Evolutionary conservation across 2,329 filamentous ascomycete genomes (phyloP).

Genomic region (Alternaria novae-zelandiae): DNA sequence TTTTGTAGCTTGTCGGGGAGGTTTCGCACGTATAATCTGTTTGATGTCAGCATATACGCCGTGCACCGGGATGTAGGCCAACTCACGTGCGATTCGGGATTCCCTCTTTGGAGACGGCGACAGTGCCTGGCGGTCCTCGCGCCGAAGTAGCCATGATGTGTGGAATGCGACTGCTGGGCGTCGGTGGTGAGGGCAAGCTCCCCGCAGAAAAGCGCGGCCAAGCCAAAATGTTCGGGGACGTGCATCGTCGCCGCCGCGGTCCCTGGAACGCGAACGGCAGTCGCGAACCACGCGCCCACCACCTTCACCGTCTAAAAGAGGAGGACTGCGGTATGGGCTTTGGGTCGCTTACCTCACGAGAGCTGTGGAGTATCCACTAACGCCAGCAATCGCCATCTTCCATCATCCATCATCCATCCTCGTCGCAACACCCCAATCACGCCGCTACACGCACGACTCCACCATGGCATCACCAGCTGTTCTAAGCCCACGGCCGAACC

Average conservation of each 20-base stretch:
- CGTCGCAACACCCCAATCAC: neutral
- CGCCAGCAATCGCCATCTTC: neutral
- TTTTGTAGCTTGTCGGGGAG: slow-evolving; percentile 91
- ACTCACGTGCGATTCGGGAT: slow-evolving; percentile 45
- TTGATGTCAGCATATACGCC: slow-evolving; percentile 18
- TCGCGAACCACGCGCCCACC: neutral
- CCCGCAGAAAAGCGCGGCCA: slow-evolving; percentile 34
- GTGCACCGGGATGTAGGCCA: neutral
- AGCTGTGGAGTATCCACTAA: neutral
- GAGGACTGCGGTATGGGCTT: slow-evolving; percentile 8
- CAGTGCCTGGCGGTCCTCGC: slow-evolving; percentile 33
- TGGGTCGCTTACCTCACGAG: neutral
- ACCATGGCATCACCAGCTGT: slow-evolving; percentile 36
- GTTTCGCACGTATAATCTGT: slow-evolving; percentile 86
- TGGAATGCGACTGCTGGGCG: slow-evolving; percentile 12
- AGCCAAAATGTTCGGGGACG: slow-evolving; percentile 26
- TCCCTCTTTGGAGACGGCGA: slow-evolving; percentile 23
- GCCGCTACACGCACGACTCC: neutral
- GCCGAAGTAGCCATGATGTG: slow-evolving; percentile 34
- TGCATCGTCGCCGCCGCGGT: slow-evolving; percentile 4
- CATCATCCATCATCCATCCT: neutral
- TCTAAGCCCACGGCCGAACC: slow-evolving; percentile 37
- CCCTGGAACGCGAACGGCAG: neutral
- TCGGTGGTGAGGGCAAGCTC: slow-evolving; percentile 25
- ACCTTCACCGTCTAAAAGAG: neutral